phyloP scores from a whole-genome alignment of 805 yeast genomes.

The Starmerella floris region DNA sequence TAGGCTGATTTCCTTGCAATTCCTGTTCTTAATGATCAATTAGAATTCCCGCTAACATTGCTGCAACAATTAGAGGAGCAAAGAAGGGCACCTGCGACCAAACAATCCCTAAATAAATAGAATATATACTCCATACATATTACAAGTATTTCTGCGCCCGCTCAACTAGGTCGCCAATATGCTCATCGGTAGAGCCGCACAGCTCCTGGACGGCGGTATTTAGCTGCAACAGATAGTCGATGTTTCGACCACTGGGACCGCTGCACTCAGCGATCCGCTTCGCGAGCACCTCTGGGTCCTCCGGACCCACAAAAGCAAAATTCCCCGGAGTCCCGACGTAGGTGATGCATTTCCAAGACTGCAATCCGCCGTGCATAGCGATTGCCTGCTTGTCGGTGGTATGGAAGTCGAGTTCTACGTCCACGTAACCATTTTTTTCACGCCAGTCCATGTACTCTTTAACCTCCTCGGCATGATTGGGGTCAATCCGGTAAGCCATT shows the following conservation, averaged over 20 bases:
- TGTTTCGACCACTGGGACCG: constrained; percentile 78
- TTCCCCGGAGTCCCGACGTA: constrained; percentile 77
- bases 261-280: constrained; percentile 37
- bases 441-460: constrained; percentile 60
- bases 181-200: constrained; percentile 32
- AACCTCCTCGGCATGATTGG: constrained; percentile 48
- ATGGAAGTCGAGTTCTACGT: constrained; percentile 52
- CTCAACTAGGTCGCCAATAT: constrained; percentile 30
- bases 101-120: too few relatives aligned
- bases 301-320: constrained; percentile 78
- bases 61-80: too few relatives aligned
- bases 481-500: constrained; percentile 67
- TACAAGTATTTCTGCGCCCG: constrained; percentile 23
- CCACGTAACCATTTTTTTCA: constrained; percentile 79
- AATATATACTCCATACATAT: too few relatives aligned
- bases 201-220: constrained; percentile 36
- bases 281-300: constrained; percentile 47
- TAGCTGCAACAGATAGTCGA: constrained; percentile 51
- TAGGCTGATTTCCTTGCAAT: background rate
- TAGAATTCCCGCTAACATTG: too few relatives aligned
- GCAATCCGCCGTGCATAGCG: background rate
- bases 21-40: too few relatives aligned
- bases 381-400: constrained; percentile 29
- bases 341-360: constrained; percentile 42
- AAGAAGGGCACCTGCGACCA: too few relatives aligned